A percentile compares a stretch with the other conserved stretches of the same genome.
These are phyloP conservation scores for Colletotrichum camelliae DNA, from an alignment of 2,329 filamentous ascomycete species.

Conservation along the genomic window DNA sequence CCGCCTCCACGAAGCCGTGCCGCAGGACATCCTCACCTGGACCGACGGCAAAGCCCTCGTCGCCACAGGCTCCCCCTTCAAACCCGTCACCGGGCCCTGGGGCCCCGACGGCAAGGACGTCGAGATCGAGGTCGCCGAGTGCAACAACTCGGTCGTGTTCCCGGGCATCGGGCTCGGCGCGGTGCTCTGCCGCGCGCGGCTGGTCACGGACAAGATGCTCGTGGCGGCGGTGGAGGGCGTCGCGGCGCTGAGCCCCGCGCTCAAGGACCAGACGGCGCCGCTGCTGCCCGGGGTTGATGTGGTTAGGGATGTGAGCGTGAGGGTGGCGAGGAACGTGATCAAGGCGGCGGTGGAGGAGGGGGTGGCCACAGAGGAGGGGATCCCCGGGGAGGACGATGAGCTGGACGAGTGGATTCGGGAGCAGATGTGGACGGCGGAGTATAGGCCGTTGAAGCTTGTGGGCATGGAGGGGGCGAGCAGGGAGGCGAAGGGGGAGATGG, in stretches of 20 bases:
- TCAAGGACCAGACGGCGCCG: constrained; percentile 66
- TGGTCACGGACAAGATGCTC: constrained; percentile 79
- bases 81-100: constrained; percentile 69
- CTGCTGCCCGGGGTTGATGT: constrained; percentile 78
- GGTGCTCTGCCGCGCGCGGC: constrained; percentile 70
- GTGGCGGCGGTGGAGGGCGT: constrained; percentile 80
- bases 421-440: constrained; percentile 82
- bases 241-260: constrained; percentile 72
- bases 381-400: constrained; percentile 61
- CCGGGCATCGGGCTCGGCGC: constrained; percentile 84
- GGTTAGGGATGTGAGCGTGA: constrained; percentile 77
- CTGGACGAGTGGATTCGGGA: constrained; percentile 75
- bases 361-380: constrained; percentile 67
- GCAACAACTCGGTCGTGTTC: constrained; percentile 88
- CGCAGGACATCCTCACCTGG: constrained; percentile 78
- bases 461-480: constrained; percentile 55
- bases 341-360: constrained; percentile 72
- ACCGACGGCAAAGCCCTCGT: constrained; percentile 79
- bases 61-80: constrained; percentile 84
- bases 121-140: constrained; percentile 69
- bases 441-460: constrained; percentile 67
- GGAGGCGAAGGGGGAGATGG: constrained; percentile 65
- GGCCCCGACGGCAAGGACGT: constrained; percentile 49
- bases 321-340: constrained; percentile 79
- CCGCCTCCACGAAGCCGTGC: constrained; percentile 80